Base-by-base conservation (phyloP, 306 rosid genomes). In the Fagus sylvatica region DNA sequence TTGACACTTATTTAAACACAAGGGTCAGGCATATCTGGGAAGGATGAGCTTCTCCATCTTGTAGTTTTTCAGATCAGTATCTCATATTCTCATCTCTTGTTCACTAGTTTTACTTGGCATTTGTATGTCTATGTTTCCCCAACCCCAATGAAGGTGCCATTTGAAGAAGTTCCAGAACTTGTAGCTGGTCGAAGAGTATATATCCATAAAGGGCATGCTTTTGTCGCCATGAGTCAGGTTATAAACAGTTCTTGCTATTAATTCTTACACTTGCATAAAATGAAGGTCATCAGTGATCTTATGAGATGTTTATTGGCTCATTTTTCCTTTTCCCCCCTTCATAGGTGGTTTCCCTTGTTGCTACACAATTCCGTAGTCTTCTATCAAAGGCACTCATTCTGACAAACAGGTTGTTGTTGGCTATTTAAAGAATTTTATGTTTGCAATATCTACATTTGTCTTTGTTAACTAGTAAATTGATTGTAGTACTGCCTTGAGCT, bases 81-180 rank as follows among this genome's bases (percentile, higher is more conserved):
- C 32, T 40, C 41, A 13, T 66, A 66, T 76, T 57, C 32, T 40
- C 41, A 13, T 71, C 70, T 76, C 68, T 55, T 57, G 69, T 61
- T 72, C 33, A 7, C 46, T 79, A 40, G 11, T 36, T 55, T 59
- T 5, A 53, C 85, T 74, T 74, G 67, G 57, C 72, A 68, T 74
- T 6, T 71, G 17, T 62, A 22, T 81, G 76, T 67, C 16, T 54
- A 57, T n/a, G 49, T 70, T 70, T 56, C 22, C 66, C 54, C 32
- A 57, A 64, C 75, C 76, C 49, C 70, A n/a, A 54, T 85, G 79
- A 81, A 95, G 99, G 97, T 93, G 48, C 96, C 98, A 10, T 95
- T 87, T 82, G 94, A 93, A 88, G 99, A 93, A 87, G 98, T 95
- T 86, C 96, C 98, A 72, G 97, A 91, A 79, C 99, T 95, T 64